Evolutionary conservation across 2,329 filamentous ascomycete genomes (phyloP).

Genomic region (Xylariaceae sp.): DNA sequence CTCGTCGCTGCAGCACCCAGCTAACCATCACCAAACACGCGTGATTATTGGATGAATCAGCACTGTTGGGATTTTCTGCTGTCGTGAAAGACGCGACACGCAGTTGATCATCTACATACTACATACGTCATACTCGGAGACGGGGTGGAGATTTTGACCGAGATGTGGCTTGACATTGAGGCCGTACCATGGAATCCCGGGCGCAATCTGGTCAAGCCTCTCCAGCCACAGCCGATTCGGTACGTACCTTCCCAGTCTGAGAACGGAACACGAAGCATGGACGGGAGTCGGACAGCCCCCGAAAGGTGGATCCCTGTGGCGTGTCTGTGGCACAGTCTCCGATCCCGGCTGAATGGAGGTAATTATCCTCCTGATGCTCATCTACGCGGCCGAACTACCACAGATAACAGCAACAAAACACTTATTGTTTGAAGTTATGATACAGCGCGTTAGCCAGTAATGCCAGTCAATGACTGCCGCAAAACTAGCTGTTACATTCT

Average conservation of each 20-base stretch:
- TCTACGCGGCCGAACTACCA: background rate
- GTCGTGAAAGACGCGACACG: conserved; percentile 15
- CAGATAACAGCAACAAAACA: background rate
- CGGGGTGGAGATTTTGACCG: background rate
- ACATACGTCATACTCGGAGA: conserved; percentile 13
- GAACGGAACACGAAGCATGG: background rate
- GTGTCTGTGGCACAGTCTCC: background rate
- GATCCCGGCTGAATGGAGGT: background rate
- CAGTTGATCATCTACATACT: background rate
- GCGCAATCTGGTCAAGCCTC: background rate
- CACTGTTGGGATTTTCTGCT: conserved; percentile 4
- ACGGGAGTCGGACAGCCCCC: background rate
- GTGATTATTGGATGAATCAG: background rate
- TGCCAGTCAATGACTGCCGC: background rate
- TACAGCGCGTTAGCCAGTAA: too few relatives aligned
- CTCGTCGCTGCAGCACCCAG: background rate
- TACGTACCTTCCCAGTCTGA: background rate
- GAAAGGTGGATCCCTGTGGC: background rate
- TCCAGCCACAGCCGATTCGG: background rate
- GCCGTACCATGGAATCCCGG: background rate
- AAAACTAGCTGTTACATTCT: background rate
- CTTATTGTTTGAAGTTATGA: background rate
- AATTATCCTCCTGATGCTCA: background rate
- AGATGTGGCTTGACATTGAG: conserved; percentile 6
- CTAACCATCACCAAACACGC: background rate